These are phyloP conservation scores for Athelia psychrophila DNA, from an alignment of 1,284 basidiomycete genomes.

Conservation along the genomic window DNA sequence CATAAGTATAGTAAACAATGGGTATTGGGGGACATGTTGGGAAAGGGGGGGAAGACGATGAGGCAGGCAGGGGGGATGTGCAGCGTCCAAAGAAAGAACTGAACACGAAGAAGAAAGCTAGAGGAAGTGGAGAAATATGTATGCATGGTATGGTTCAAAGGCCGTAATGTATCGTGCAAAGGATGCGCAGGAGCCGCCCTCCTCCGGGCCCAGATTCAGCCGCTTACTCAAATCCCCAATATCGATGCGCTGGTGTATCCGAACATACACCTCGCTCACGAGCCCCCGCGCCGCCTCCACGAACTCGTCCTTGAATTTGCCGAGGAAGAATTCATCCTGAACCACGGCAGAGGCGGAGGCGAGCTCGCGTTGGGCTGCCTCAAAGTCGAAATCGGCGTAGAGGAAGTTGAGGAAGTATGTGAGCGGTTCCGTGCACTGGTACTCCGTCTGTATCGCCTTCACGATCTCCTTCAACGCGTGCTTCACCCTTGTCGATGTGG, in stretches of 20 bases:
- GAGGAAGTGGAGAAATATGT: no score
- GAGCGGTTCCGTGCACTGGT: constrained; percentile 93
- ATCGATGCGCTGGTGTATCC: constrained; percentile 96
- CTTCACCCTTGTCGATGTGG: constrained; percentile 69
- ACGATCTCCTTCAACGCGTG: constrained; percentile 88
- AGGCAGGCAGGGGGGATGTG: no score
- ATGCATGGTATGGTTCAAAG: no score
- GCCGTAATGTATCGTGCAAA: constrained; percentile 70
- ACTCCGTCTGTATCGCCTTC: constrained; percentile 89
- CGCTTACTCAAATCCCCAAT: constrained; percentile 92
- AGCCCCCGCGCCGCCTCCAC: constrained; percentile 94
- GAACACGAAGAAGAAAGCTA: constrained; percentile 1
- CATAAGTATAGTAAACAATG: no score
- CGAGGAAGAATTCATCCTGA: constrained; percentile 92
- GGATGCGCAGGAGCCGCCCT: constrained; percentile 98
- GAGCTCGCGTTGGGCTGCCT: constrained; percentile 84
- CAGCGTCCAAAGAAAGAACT: constrained; percentile 6
- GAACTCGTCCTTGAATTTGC: constrained; percentile 85
- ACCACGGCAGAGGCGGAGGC: constrained; percentile 82
- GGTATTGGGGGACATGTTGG: no score
- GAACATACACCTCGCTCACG: constrained; percentile 96
- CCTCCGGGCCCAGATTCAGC: constrained; percentile 87
- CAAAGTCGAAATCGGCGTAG: constrained; percentile 91
- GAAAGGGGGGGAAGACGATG: no score
- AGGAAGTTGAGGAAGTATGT: constrained; percentile 93